Percentiles rank a stretch among this genome's conserved stretches.
Evolutionary conservation across 2,329 filamentous ascomycete genomes (phyloP).

Genomic region (Talaromyces rugulosus): DNA sequence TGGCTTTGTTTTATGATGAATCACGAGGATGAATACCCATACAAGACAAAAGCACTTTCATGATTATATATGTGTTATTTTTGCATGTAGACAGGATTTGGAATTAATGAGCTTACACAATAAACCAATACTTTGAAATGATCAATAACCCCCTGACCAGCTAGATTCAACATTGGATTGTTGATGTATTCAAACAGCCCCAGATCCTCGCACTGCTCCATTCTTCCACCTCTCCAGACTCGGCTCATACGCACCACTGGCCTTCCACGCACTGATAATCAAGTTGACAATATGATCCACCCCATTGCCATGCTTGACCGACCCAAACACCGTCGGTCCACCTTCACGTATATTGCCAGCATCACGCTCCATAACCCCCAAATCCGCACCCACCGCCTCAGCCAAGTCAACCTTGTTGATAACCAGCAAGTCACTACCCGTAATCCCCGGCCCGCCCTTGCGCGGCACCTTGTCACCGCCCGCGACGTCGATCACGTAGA

Average conservation of each 20-base stretch:
- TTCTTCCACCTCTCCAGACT: slow-evolving; percentile 43
- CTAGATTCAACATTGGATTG: no score
- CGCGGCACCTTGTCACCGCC: slow-evolving; percentile 95
- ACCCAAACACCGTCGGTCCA: slow-evolving; percentile 90
- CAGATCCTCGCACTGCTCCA: slow-evolving; percentile 35
- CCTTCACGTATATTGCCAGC: slow-evolving; percentile 92
- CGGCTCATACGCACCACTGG: slow-evolving; percentile 65
- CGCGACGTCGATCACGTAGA: slow-evolving; percentile 97
- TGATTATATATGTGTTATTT: not conserved
- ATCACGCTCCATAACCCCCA: slow-evolving; percentile 92
- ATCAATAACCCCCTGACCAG: not conserved
- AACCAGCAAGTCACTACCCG: slow-evolving; percentile 86
- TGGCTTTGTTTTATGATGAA: not conserved
- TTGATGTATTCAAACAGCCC: slow-evolving; percentile 20
- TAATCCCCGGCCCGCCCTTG: slow-evolving; percentile 95
- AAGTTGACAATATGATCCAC: slow-evolving; percentile 83
- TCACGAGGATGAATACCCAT: slow-evolving; percentile 9
- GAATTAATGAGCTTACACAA: not conserved
- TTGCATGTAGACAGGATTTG: not conserved
- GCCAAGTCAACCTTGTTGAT: slow-evolving; percentile 98
- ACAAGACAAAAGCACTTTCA: not conserved
- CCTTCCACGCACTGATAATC: slow-evolving; percentile 88
- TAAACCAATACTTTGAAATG: not conserved
- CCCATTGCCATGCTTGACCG: slow-evolving; percentile 88
- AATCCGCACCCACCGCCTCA: slow-evolving; percentile 81